phyloP scores from a whole-genome alignment of 106 monocot genomes.

The Phalaenopsis equestris region DNA sequence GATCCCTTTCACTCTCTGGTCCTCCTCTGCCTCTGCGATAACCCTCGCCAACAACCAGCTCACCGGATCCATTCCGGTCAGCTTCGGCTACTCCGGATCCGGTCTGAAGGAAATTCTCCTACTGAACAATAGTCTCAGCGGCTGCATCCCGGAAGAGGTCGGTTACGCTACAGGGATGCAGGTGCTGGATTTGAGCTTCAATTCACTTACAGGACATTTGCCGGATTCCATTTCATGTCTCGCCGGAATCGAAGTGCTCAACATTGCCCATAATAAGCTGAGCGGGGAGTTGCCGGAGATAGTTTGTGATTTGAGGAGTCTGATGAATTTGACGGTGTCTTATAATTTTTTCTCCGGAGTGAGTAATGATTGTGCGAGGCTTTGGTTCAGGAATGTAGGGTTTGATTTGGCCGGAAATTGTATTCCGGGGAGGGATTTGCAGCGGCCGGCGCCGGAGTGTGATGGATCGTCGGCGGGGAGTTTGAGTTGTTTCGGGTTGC shows the following conservation, averaged over 20 bases:
- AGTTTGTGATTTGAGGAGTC: conserved; percentile 52
- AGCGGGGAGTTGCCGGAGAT: conserved; percentile 60
- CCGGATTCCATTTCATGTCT: conserved; percentile 64
- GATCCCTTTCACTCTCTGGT: conserved; percentile 45
- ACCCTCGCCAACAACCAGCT: conserved; percentile 64
- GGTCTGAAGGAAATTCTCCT: conserved; percentile 46
- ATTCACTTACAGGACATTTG: conserved; percentile 57
- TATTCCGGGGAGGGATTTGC: conserved; percentile 60
- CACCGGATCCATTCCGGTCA: conserved; percentile 47
- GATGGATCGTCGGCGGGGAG: conserved; percentile 21
- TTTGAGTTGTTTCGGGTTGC: conserved; percentile 37
- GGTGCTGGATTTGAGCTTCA: conserved; percentile 82
- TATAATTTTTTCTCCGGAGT: conserved; percentile 79
- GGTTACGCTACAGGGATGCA: conserved; percentile 47
- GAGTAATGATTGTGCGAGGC: conserved; percentile 34
- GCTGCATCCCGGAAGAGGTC: conserved; percentile 71
- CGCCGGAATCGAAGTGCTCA: conserved; percentile 60
- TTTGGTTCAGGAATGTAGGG: conserved; percentile 38
- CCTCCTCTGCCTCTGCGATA: conserved; percentile 57
- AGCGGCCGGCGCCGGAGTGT: conserved; percentile 73
- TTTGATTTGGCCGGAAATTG: conserved; percentile 82
- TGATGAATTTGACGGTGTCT: conserved; percentile 54
- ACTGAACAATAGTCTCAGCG: conserved; percentile 78
- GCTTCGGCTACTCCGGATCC: conserved; percentile 28
- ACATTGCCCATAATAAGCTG: conserved; percentile 74